A percentile compares a stretch with the other conserved stretches of the same genome.
phyloP scores from a whole-genome alignment of 805 yeast species.

The Teunomyces kruisii region DNA sequence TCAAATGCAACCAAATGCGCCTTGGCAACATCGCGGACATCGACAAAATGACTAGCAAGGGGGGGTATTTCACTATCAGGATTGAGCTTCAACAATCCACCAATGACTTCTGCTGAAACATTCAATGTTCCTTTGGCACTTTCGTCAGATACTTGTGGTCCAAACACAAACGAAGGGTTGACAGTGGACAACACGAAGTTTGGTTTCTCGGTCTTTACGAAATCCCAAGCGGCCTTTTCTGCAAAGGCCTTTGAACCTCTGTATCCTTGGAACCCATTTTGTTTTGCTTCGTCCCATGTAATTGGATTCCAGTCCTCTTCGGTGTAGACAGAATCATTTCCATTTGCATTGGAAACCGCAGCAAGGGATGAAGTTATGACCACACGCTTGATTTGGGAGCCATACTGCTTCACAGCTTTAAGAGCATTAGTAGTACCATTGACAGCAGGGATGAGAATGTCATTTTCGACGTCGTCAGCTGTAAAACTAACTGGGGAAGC shows the following conservation, averaged over 20 bases:
- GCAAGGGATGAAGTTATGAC: conserved; percentile 56
- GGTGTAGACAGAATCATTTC: conserved; percentile 1
- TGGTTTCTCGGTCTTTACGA: conserved; percentile 8
- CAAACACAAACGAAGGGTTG: conserved; percentile 24
- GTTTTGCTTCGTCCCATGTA: conserved; percentile 16
- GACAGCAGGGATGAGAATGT: conserved; percentile 55
- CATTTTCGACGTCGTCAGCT: conserved; percentile 46
- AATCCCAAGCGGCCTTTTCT: conserved; percentile 18
- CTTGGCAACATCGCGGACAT: conserved; percentile 15
- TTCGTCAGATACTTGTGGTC: conserved; percentile 20
- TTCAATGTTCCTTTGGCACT: conserved; percentile 11
- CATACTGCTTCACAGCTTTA: conserved; percentile 44
- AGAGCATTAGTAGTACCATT: conserved; percentile 55
- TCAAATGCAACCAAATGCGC: conserved; percentile 16
- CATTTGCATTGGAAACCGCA: conserved; percentile 39
- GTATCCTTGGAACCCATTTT: conserved; percentile 10
- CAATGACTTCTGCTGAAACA: conserved; percentile 14
- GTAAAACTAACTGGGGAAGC: conserved; percentile 59
- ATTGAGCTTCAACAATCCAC: conserved; percentile 9
- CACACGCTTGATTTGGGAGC: conserved; percentile 41
- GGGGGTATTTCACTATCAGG: neutral
- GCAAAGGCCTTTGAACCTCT: conserved; percentile 12
- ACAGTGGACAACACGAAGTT: conserved; percentile 7
- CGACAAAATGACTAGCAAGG: conserved; percentile 19
- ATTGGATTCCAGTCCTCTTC: conserved; percentile 17